These are phyloP conservation scores for Uronychia binucleata DNA, from an alignment of 73 alveolate genomes.

Conservation along the genomic window DNA sequence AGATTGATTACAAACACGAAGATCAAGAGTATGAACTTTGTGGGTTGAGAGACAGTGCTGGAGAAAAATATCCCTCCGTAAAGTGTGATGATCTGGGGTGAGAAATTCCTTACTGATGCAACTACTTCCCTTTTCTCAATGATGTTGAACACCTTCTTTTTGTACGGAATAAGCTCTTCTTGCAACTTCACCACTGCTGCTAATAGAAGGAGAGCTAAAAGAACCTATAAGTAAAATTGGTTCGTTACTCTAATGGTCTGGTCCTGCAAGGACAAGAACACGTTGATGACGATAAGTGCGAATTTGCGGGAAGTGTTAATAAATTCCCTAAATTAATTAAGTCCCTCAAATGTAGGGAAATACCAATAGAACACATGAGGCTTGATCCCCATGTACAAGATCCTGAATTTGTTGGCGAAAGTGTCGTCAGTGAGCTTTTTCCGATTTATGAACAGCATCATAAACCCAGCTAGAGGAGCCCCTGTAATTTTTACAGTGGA, in stretches of 20 bases:
- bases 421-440: constrained; percentile 2
- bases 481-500: no score
- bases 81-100: background rate
- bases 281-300: no score
- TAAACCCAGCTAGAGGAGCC: constrained; percentile 32
- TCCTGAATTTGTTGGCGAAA: constrained; percentile 27
- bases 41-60: background rate
- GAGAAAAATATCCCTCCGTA: background rate
- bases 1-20: no score
- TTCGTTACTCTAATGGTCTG: no score
- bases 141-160: background rate
- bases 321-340: no score
- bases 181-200: constrained; percentile 12
- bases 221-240: no score
- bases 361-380: constrained; percentile 10
- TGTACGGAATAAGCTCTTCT: constrained; percentile 29
- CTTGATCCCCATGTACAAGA: constrained; percentile 36
- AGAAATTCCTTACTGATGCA: no score
- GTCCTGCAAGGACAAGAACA: no score
- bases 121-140: background rate
- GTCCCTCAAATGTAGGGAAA: no score
- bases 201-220: constrained; percentile 30
- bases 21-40: background rate
- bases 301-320: no score
- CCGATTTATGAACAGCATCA: constrained; percentile 20